phyloP scores from a whole-genome alignment of 441 rosid species.

The Adansonia madagascariensis region DNA sequence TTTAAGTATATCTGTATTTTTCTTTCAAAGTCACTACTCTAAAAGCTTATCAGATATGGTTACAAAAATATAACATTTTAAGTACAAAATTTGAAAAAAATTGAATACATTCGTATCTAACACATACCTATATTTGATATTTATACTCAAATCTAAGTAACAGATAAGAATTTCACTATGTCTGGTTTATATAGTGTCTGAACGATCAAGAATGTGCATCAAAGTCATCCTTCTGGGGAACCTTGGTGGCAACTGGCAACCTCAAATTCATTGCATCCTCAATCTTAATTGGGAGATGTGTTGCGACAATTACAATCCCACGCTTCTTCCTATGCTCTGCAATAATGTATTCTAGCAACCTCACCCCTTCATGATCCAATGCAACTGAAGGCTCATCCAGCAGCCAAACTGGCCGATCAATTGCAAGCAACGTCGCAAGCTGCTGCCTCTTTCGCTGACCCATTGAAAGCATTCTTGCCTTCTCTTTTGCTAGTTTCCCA shows the following conservation, averaged over 20 bases:
- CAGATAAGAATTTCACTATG: background rate
- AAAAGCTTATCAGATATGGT: no score
- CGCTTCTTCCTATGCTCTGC: conserved; percentile 72
- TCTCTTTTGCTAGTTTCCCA: conserved; percentile 71
- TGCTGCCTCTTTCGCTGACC: conserved; percentile 85
- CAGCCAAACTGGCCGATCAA: conserved; percentile 82
- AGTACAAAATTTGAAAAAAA: no score
- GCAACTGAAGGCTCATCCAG: conserved; percentile 86
- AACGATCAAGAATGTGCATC: conserved; percentile 74
- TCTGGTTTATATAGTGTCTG: conserved; percentile 52
- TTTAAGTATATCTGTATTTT: no score
- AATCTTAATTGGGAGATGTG: conserved; percentile 75
- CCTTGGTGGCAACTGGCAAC: conserved; percentile 78
- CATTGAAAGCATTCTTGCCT: conserved; percentile 82
- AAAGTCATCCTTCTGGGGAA: conserved; percentile 80
- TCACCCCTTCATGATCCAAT: conserved; percentile 75
- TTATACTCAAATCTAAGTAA: no score
- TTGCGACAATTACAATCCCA: conserved; percentile 75
- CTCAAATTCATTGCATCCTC: conserved; percentile 79
- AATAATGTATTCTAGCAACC: conserved; percentile 64
- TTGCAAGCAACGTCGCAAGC: conserved; percentile 75
- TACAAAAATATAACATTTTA: no score
- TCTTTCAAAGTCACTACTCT: no score
- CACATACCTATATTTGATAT: no score
- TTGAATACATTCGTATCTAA: no score